Percentiles rank a stretch among this genome's conserved stretches.
Evolutionary conservation across 1,284 basidiomycete species (phyloP).

Genomic region (Puccinia brachypodii): DNA sequence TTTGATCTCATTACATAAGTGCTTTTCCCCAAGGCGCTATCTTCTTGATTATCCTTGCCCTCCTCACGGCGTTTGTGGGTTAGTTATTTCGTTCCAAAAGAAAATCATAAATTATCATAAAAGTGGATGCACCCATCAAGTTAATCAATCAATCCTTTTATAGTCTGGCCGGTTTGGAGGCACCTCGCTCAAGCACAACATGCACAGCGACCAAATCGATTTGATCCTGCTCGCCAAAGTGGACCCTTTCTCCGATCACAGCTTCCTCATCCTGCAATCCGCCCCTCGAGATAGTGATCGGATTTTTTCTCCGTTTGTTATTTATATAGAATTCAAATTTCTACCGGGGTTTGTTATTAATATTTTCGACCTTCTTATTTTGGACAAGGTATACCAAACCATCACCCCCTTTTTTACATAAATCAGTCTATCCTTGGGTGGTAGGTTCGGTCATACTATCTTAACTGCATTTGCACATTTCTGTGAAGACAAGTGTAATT

Average conservation of each 20-base stretch:
- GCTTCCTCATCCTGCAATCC: background rate
- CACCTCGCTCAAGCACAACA: background rate
- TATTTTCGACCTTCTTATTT: background rate
- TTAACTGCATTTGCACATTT: no score
- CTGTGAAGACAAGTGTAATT: no score
- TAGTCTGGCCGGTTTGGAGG: constrained; percentile 18
- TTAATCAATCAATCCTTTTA: background rate
- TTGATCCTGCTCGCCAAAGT: background rate
- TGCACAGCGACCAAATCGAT: background rate
- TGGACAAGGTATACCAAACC: background rate
- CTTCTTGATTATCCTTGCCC: background rate
- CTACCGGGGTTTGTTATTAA: background rate
- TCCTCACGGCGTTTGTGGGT: constrained; percentile 15
- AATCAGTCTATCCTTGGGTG: background rate
- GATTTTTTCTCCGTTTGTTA: background rate
- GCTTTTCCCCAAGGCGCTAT: background rate
- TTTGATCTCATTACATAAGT: background rate
- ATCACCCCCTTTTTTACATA: background rate
- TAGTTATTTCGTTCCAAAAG: background rate
- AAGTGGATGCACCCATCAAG: background rate
- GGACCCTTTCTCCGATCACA: background rate
- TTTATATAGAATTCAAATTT: background rate
- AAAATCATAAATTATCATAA: background rate
- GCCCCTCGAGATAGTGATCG: background rate
- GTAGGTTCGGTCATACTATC: background rate